Evolutionary conservation across 2,329 filamentous ascomycete genomes (phyloP).

Genomic region (Annulohypoxylon truncatum): DNA sequence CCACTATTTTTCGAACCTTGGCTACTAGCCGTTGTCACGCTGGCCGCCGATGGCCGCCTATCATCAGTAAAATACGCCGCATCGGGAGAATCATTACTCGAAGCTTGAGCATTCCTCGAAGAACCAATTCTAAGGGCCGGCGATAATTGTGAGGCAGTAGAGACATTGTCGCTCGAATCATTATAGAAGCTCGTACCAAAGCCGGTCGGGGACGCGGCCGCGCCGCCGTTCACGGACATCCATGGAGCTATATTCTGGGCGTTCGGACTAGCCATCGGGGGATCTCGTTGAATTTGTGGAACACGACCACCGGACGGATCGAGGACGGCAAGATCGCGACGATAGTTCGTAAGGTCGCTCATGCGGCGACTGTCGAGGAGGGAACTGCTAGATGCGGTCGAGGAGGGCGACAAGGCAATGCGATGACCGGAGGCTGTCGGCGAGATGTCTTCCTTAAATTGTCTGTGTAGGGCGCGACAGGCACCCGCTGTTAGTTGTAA

Average conservation of each 20-base stretch:
- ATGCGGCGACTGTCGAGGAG: conserved; percentile 67
- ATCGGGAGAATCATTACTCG: conserved; percentile 71
- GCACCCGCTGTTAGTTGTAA: conserved; percentile 49
- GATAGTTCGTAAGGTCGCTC: conserved; percentile 75
- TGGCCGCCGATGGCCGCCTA: conserved; percentile 87
- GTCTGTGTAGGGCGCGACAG: conserved; percentile 45
- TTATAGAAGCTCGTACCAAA: conserved; percentile 75
- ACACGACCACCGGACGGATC: conserved; percentile 69
- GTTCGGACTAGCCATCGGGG: conserved; percentile 66
- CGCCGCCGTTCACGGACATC: conserved; percentile 60
- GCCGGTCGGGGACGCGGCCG: conserved; percentile 51
- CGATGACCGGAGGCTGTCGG: conserved; percentile 60
- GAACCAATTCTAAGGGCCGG: conserved; percentile 72
- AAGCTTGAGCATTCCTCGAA: conserved; percentile 39
- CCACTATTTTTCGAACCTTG: conserved; percentile 81
- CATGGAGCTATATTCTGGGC: conserved; percentile 68
- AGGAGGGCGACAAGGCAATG: conserved; percentile 56
- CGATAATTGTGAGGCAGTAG: conserved; percentile 73
- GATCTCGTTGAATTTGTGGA: conserved; percentile 69
- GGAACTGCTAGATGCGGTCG: conserved; percentile 59
- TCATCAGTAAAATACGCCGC: conserved; percentile 74
- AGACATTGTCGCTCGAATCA: conserved; percentile 78
- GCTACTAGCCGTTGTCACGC: conserved; percentile 86
- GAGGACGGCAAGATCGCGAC: conserved; percentile 76
- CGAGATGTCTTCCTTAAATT: conserved; percentile 59